These are phyloP conservation scores for Cyberlindnera misumaiensis DNA, from an alignment of 805 yeast species.

Conservation along the genomic window DNA sequence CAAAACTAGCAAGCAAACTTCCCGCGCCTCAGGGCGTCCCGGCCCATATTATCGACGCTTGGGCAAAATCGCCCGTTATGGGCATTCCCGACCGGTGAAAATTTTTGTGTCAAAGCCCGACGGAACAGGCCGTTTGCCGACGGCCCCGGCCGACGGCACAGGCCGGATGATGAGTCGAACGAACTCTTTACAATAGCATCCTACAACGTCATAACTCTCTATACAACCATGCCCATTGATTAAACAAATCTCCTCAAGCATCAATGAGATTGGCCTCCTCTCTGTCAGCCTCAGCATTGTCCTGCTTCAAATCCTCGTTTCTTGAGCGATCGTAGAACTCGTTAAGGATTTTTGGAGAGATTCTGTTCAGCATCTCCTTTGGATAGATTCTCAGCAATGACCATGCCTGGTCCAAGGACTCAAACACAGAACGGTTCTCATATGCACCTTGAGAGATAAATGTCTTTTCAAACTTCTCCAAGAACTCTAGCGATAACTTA, in stretches of 20 bases:
- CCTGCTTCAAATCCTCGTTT: conserved; percentile 53
- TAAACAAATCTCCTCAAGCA: no score
- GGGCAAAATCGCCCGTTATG: no score
- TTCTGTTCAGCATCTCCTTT: conserved; percentile 96
- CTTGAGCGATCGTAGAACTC: conserved; percentile 89
- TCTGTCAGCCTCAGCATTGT: conserved; percentile 30
- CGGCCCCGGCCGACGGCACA: no score
- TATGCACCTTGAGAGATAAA: conserved; percentile 96
- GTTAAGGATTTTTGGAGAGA: conserved; percentile 91
- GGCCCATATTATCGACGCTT: no score
- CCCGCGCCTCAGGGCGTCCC: no score
- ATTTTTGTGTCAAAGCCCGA: no score
- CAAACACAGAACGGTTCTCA: conserved; percentile 90
- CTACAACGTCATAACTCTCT: no score
- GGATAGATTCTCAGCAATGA: conserved; percentile 96
- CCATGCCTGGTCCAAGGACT: conserved; percentile 98
- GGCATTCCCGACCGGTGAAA: no score
- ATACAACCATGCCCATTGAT: no score
- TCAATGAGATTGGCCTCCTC: conserved; percentile 29
- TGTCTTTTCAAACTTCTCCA: conserved; percentile 95
- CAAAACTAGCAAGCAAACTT: neutral
- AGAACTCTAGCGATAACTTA: conserved; percentile 92
- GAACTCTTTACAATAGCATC: no score
- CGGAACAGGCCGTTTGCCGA: no score
- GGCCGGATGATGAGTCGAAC: no score